phyloP scores from a whole-genome alignment of 306 rosid species.

The Ceratonia siliqua region DNA sequence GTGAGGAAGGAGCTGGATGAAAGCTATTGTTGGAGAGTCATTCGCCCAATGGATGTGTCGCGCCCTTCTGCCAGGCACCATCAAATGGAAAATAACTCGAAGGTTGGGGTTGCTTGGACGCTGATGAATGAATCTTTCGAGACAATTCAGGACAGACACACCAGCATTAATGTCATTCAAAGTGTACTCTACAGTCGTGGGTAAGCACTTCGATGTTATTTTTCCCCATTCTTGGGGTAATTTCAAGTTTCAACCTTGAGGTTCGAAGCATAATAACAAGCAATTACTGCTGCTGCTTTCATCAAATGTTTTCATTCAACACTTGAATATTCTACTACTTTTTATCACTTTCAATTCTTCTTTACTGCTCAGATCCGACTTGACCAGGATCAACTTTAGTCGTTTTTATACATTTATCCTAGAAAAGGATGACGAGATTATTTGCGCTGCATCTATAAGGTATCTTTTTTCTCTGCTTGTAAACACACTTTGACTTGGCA shows the following conservation, averaged over 20 bases:
- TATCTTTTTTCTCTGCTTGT: neutral
- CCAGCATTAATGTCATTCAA: slow-evolving; percentile 30
- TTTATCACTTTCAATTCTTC: neutral
- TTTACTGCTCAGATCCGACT: slow-evolving; percentile 32
- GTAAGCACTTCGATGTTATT: slow-evolving; percentile 24
- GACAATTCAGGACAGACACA: slow-evolving; percentile 25
- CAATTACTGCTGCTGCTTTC: neutral
- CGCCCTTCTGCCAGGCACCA: neutral
- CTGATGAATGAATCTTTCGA: slow-evolving; percentile 36
- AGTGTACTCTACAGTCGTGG: slow-evolving; percentile 31
- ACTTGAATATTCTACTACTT: neutral
- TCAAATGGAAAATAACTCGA: slow-evolving; percentile 34
- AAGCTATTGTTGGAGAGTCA: slow-evolving; percentile 40
- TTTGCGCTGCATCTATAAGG: slow-evolving; percentile 49
- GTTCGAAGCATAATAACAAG: too few relatives aligned
- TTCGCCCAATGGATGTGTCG: slow-evolving; percentile 7
- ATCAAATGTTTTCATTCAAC: neutral
- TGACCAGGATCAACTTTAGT: slow-evolving; percentile 38
- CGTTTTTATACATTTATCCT: slow-evolving; percentile 42
- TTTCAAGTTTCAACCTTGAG: neutral
- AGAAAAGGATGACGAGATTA: slow-evolving; percentile 41
- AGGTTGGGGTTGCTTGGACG: slow-evolving; percentile 31
- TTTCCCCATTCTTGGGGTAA: neutral
- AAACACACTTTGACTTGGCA: too few relatives aligned
- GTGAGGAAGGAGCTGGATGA: neutral